A percentile compares a stretch with the other conserved stretches of the same genome.
Evolutionary conservation across 2,329 filamentous ascomycete species (phyloP).

Genomic region (Simplicillium aogashimaense): DNA sequence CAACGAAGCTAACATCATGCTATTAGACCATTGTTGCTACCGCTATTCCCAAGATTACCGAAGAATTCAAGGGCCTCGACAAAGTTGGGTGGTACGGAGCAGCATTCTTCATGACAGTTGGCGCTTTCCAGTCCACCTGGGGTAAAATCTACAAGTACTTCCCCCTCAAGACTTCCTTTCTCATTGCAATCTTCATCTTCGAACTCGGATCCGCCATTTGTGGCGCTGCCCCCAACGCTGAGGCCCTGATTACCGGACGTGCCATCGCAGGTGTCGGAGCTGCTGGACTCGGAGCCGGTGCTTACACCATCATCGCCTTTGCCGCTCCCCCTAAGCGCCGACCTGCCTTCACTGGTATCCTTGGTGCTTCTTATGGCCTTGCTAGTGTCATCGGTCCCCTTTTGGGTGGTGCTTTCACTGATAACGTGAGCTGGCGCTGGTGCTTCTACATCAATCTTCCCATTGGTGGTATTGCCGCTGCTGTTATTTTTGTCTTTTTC

Average conservation of each 20-base stretch:
- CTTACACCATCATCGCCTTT: conserved; percentile 34
- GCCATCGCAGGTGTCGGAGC: conserved; percentile 31
- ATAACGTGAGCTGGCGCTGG: conserved; percentile 16
- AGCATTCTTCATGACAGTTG: conserved; percentile 32
- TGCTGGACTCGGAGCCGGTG: conserved; percentile 32
- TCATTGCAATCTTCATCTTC: conserved; percentile 32
- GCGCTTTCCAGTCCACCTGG: conserved; percentile 23
- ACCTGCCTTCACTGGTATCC: conserved; percentile 14
- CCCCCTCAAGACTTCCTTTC: conserved; percentile 30
- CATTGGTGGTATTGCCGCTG: conserved; percentile 15
- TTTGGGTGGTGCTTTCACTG: conserved; percentile 15
- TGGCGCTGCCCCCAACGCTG: conserved; percentile 21
- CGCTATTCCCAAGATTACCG: conserved; percentile 38
- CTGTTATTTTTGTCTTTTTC: conserved; percentile 24
- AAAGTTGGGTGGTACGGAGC: conserved; percentile 44
- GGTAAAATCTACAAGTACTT: conserved; percentile 35
- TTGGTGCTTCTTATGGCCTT: conserved; percentile 14
- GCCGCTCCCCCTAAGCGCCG: conserved; percentile 13
- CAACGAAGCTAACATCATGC: no score
- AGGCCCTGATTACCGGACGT: conserved; percentile 33
- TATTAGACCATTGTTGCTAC: conserved; percentile 36
- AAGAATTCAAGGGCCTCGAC: conserved; percentile 29
- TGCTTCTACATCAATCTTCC: conserved; percentile 22
- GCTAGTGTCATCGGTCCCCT: conserved; percentile 15
- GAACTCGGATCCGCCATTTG: conserved; percentile 39